Evolutionary conservation across 345 rosid species (phyloP), one percentile per base, ranked within the genome.

Genomic region (Triadica sebifera): DNA sequence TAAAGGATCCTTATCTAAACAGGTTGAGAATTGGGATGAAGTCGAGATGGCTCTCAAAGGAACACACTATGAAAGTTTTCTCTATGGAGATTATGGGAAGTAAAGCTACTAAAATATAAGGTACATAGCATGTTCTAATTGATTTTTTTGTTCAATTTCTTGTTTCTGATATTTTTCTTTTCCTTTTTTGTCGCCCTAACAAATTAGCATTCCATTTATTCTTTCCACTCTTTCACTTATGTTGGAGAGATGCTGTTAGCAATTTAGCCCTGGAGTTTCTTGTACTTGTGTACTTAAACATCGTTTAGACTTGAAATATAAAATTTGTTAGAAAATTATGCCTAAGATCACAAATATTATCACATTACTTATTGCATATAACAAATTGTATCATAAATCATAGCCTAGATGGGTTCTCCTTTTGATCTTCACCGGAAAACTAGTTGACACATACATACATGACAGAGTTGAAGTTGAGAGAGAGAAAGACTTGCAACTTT

Each of bases 21-120:
- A 90, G 68, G 79, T 93, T 51, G 86, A 85, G 79, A 95, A 93
- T 71, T 93, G 97, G 97, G 87, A 80, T 4, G 91, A 95, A 56
- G 91, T 95, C 75, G 79, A 78, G 71, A 85, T 77, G 60, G 81
- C 91, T 45, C 78, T 95, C 56, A 86, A 87, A 8, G 96, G 97
- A 59, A 87, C 98, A 0, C 76, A 67, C 73, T 95, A 83, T 17
- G 89, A 89, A 60, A 86, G 83, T 73, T 88, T 84, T 73, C 78
- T 95, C 12, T 67, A 58, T 6, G 88, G 81, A 57, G 93, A 29
- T 29, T 29, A 29, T 29, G 2, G 34, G 34, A 29, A 29, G 34
- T 29, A 29, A 29, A 29, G 34, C 34, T 29, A 29, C 34, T 29
- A 60, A 47, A 66, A 29, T 29, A 29, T 29, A 6, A 62, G 4